These are phyloP conservation scores for Globisporangium paddicum DNA, from an alignment of 352 stramenopile species.

Conservation along the genomic window DNA sequence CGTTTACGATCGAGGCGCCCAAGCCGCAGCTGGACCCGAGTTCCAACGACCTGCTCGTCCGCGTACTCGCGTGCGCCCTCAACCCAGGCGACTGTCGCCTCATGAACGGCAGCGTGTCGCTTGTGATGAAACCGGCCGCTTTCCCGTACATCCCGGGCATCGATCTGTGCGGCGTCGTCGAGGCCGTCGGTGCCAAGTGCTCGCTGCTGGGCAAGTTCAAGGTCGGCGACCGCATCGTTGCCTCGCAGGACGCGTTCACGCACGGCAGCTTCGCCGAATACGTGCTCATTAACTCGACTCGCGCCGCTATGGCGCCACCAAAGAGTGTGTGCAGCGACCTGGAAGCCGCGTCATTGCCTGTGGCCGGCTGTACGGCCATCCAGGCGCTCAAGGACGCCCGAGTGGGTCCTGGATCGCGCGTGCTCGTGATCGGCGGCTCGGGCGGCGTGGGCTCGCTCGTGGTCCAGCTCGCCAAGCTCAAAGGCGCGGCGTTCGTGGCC, in stretches of 20 bases:
- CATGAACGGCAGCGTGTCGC: conserved; percentile 29
- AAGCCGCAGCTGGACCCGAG: conserved; percentile 15
- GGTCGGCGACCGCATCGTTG: conserved; percentile 30
- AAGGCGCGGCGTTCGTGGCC: conserved; percentile 55
- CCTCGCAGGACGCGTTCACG: conserved; percentile 15
- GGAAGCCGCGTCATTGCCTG: conserved; percentile 24
- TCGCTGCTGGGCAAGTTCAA: conserved; percentile 8
- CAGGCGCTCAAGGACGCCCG: conserved; percentile 24
- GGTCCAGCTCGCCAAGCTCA: conserved; percentile 52
- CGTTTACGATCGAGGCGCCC: conserved; percentile 15
- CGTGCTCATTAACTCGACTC: conserved; percentile 19
- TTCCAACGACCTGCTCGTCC: conserved; percentile 24
- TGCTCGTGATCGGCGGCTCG: conserved; percentile 75
- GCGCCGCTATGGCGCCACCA: conserved; percentile 18
- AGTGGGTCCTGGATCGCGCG: conserved; percentile 36
- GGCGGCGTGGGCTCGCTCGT: conserved; percentile 74
- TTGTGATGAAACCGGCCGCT: conserved; percentile 32
- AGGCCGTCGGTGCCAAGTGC: conserved; percentile 23
- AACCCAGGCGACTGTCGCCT: conserved; percentile 32
- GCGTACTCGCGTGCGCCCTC: conserved; percentile 25
- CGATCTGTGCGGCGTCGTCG: conserved; percentile 38
- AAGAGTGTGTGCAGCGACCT: conserved; percentile 10
- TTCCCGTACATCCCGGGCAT: conserved; percentile 40
- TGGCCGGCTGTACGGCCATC: conserved; percentile 28
- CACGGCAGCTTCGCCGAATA: conserved; percentile 33